Conservation (phyloP, 2,329 filamentous ascomycete species). For the Ustulina deusta region DNA sequence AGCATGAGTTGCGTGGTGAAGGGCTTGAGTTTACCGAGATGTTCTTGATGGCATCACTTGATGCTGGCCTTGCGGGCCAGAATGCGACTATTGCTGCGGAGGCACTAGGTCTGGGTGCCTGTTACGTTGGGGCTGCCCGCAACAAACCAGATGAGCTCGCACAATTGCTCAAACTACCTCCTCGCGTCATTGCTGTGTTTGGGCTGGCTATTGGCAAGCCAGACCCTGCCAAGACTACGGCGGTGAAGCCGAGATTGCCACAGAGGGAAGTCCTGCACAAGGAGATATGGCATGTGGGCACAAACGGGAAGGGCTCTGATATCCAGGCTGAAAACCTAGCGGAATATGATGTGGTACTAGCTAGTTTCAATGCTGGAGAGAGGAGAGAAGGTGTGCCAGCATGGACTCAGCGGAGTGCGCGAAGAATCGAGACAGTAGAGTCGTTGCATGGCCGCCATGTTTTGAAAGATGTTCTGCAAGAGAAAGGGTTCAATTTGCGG, state of each 20-base stretch:
- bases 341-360: constrained; percentile 46
- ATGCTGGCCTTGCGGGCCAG: constrained; percentile 51
- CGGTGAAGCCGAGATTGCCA: constrained; percentile 49
- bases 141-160: constrained; percentile 49
- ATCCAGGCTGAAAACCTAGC: constrained; percentile 40
- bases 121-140: constrained; percentile 51
- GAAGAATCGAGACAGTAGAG: constrained; percentile 47
- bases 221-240: constrained; percentile 40
- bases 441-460: constrained; percentile 48
- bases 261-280: constrained; percentile 47
- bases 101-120: constrained; percentile 49
- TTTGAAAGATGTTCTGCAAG: constrained; percentile 43
- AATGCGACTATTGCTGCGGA: constrained; percentile 50
- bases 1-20: constrained; percentile 39
- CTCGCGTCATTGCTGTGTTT: constrained; percentile 50
- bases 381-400: constrained; percentile 42
- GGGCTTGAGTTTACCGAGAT: constrained; percentile 50
- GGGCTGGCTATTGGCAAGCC: constrained; percentile 49
- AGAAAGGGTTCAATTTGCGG: constrained; percentile 46
- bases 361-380: constrained; percentile 46
- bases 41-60: constrained; percentile 51
- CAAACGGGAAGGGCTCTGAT: constrained; percentile 24
- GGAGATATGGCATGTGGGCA: constrained; percentile 44
- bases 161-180: constrained; percentile 46
- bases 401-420: constrained; percentile 48